A percentile compares a stretch with the other conserved stretches of the same genome.
These are phyloP conservation scores for Setaria italica DNA, from an alignment of 202 grass and related monocot genomes.

Conservation along the genomic window DNA sequence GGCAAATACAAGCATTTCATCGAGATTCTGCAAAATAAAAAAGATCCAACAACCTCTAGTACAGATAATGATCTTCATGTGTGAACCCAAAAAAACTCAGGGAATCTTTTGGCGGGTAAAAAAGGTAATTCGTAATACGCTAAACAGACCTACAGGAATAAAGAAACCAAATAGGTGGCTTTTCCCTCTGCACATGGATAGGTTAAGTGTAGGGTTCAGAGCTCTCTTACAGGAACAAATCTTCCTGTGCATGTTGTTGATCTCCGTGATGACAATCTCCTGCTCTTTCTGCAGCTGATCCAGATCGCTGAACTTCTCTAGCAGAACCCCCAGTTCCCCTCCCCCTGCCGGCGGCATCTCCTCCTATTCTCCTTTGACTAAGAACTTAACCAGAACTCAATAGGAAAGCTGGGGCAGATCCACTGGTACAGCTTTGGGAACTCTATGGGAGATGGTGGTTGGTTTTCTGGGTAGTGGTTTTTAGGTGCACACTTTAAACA, in stretches of 20 bases:
- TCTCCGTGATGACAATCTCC: conserved; percentile 19
- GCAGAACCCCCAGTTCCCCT: conserved; percentile 11
- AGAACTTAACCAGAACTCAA: neutral
- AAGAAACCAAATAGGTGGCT: neutral
- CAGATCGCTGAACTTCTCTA: conserved; percentile 42
- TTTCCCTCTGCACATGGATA: neutral
- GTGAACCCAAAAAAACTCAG: neutral
- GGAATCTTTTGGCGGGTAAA: neutral
- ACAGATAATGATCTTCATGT: neutral
- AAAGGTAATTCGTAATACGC: conserved; percentile 1
- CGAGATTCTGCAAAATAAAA: neutral
- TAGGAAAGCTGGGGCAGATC: neutral
- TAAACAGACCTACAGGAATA: neutral
- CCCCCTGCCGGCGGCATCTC: conserved; percentile 10
- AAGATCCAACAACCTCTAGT: neutral
- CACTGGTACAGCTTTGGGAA: neutral
- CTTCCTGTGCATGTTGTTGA: conserved; percentile 47
- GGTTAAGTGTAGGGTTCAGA: neutral
- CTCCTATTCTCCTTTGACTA: conserved; percentile 2
- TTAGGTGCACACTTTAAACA: neutral
- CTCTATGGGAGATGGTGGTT: neutral
- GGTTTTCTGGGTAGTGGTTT: neutral
- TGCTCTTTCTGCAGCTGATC: conserved; percentile 49
- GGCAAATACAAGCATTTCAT: neutral
- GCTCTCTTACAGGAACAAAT: conserved; percentile 48